Evolutionary conservation across 148 eudicot species (phyloP), one percentile per base, ranked within the genome.

Genomic region (Pharnaceum exiguum): DNA sequence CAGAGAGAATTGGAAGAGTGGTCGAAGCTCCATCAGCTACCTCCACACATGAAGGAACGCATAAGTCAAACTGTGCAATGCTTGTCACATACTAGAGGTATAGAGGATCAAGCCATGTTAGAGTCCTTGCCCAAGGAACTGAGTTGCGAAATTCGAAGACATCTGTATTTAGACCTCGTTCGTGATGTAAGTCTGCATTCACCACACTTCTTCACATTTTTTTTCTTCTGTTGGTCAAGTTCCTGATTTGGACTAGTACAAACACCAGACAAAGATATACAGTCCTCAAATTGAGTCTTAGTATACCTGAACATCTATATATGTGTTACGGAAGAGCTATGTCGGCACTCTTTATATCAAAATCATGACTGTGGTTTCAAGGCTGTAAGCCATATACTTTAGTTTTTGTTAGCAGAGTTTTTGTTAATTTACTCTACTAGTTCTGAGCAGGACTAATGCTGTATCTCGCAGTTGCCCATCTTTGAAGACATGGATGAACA

Each of bases 1-100:
- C 58, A 54, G 26, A 33, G 42, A 22, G 44, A 54, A 17, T 7
- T 54, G 17, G 58, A 54, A 28, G 58, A 54, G 10, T 54, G 58
- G 43, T 19, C 27, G 4, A 33, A 35, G 10, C 12, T 9, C 40
- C 58, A 12, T 35, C n/a, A 54, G 16, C 42, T 35, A 2, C 58
- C 46, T 43, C 46, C 46, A 1, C 19, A 17, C 19, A 7, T 43
- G 2, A 43, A 43, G 9, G 7, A 43, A 43, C 24, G 23, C 19
- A 10, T 43, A 16, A 7, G 2, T 21, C 46, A 17, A 18, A 43
- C 46, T 43, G 23, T 43, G 46, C 46, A 43, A 43, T 43, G 9
- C 19, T 10, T 16, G 6, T 17, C 8, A 10, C 24, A 43, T 18
- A 19, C 7, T 11, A 10, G 24, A 19, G 57, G 57, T 5, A 1